These are phyloP conservation scores for Salvia hispanica DNA, from an alignment of 257 asterid genomes.

Conservation along the genomic window DNA sequence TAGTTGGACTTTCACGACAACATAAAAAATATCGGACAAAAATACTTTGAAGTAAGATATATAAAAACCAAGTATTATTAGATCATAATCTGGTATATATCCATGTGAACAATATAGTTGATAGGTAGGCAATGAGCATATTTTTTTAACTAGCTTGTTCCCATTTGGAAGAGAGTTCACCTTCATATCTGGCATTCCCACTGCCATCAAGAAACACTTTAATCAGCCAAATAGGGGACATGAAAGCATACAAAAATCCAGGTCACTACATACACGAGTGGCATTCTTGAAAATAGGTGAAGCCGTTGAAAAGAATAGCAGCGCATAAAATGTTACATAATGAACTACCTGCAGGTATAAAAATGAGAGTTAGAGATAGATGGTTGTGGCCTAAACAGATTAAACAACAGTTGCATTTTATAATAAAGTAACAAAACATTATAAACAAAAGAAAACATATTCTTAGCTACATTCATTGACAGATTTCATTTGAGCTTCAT, in stretches of 20 bases:
- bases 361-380: conserved; percentile 17
- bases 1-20: neutral
- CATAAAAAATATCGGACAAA: neutral
- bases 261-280: conserved; percentile 74
- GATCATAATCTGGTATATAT: neutral
- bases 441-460: neutral
- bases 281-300: conserved; percentile 97
- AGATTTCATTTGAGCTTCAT: neutral
- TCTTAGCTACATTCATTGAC: neutral
- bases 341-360: conserved; percentile 73
- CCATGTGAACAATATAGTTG: conserved; percentile 7
- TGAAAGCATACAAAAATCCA: conserved; percentile 16
- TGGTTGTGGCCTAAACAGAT: neutral
- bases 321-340: conserved; percentile 76
- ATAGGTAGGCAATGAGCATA: conserved; percentile 9
- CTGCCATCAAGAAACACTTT: conserved; percentile 80
- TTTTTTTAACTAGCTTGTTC: conserved; percentile 1
- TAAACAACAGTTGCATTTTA: neutral
- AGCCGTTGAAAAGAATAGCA: conserved; percentile 92
- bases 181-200: conserved; percentile 81
- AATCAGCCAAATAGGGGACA: conserved; percentile 22
- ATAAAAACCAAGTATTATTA: neutral
- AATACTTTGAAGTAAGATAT: no score
- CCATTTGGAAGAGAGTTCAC: conserved; percentile 35
- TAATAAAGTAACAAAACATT: neutral